A percentile compares a stretch with the other conserved stretches of the same genome.
Evolutionary conservation across 2,329 filamentous ascomycete species (phyloP).

Genomic region (Neurospora crassa): DNA sequence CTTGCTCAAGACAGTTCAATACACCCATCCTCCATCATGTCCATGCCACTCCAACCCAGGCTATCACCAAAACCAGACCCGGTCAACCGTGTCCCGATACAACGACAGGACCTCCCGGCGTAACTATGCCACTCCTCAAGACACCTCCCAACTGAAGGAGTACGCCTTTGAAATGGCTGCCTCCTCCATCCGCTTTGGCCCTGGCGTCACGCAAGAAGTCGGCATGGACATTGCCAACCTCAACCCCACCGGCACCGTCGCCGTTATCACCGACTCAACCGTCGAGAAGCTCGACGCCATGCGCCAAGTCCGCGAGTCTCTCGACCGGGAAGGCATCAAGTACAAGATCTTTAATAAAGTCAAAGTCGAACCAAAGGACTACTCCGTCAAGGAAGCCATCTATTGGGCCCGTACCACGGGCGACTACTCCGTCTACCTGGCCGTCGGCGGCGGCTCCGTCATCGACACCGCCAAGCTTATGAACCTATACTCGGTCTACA

Average conservation of each 20-base stretch:
- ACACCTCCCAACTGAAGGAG: conserved; percentile 68
- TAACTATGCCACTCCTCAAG: conserved; percentile 65
- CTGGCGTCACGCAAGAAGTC: conserved; percentile 87
- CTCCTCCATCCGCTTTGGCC: conserved; percentile 87
- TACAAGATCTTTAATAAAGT: conserved; percentile 77
- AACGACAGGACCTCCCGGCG: conserved; percentile 28
- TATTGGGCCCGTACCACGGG: conserved; percentile 55
- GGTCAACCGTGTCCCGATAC: conserved; percentile 38
- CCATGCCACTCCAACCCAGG: conserved; percentile 88
- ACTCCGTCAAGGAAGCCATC: conserved; percentile 82
- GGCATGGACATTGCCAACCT: conserved; percentile 97
- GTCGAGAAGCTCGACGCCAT: conserved; percentile 80
- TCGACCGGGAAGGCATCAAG: conserved; percentile 67
- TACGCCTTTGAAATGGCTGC: conserved; percentile 99
- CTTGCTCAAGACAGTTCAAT: conserved; percentile 82
- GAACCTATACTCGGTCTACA: conserved; percentile 90
- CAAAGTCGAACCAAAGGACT: conserved; percentile 88
- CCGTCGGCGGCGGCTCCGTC: conserved; percentile 85
- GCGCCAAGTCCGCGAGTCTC: conserved; percentile 74
- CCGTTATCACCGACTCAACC: conserved; percentile 81
- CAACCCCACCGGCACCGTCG: conserved; percentile 67
- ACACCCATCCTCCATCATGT: conserved; percentile 75
- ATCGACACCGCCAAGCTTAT: conserved; percentile 98
- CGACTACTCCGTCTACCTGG: conserved; percentile 67
- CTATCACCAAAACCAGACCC: conserved; percentile 52